A percentile compares a stretch with the other conserved stretches of the same genome.
Conservation (phyloP, 331 rosid species). For the Arachis monticola region DNA sequence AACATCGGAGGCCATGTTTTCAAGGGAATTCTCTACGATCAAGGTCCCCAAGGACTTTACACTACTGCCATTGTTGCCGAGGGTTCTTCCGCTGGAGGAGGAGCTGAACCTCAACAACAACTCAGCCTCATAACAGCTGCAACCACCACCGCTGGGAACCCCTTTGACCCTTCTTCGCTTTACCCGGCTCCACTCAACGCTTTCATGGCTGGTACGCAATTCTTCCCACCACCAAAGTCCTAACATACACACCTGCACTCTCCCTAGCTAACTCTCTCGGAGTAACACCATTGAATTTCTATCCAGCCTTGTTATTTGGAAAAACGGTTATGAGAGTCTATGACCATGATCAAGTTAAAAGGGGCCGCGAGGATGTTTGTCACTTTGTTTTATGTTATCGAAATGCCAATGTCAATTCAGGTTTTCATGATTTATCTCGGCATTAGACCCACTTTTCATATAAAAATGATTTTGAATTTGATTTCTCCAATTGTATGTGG, state of each 20-base stretch:
- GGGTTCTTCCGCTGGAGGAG: conserved; percentile 52
- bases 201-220: conserved; percentile 93
- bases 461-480: not conserved
- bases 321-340: conserved; percentile 32
- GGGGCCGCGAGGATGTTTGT: conserved; percentile 43
- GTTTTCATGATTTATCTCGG: conserved; percentile 43
- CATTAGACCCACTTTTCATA: conserved; percentile 32
- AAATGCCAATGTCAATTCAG: conserved; percentile 48
- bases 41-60: conserved; percentile 67
- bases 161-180: conserved; percentile 64
- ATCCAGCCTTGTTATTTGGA: conserved; percentile 27
- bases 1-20: conserved; percentile 94
- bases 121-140: conserved; percentile 48
- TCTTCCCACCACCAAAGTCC: conserved; percentile 85
- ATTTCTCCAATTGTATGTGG: conserved; percentile 28
- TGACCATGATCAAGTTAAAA: conserved; percentile 42
- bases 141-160: conserved; percentile 34
- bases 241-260: conserved; percentile 26
- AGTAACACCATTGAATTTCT: conserved; percentile 9
- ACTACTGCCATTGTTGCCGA: conserved; percentile 43
- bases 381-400: conserved; percentile 30
- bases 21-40: conserved; percentile 95
- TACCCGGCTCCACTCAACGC: conserved; percentile 81
- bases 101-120: conserved; percentile 46
- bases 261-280: conserved; percentile 16